Conservation (phyloP, 306 rosid species). For the Elaeagnus macrophylla region DNA sequence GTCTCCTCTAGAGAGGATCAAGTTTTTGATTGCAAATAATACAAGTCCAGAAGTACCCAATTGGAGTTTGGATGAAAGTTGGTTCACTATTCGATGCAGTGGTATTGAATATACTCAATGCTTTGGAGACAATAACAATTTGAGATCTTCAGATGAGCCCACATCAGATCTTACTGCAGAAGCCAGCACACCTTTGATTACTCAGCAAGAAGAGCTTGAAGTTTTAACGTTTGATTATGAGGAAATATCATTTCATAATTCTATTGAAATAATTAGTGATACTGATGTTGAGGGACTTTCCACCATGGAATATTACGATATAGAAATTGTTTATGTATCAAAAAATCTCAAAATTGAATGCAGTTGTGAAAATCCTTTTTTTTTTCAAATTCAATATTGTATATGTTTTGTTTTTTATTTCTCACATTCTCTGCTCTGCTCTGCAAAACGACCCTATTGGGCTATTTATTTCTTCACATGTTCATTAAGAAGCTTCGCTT, state of each 20-base stretch:
- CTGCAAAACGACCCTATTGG: no score
- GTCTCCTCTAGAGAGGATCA: slow-evolving; percentile 29
- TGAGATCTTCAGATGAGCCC: slow-evolving; percentile 3
- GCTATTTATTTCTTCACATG: no score
- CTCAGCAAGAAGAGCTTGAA: slow-evolving; percentile 7
- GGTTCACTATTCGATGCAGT: slow-evolving; percentile 36
- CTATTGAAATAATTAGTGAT: background rate
- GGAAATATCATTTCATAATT: slow-evolving; percentile 7
- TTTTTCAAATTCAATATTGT: no score
- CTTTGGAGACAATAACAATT: background rate
- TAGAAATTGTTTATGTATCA: slow-evolving; percentile 1
- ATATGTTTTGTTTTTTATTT: no score
- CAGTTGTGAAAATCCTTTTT: no score
- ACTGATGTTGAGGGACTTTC: slow-evolving; percentile 6
- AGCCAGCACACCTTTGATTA: background rate
- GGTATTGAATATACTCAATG: slow-evolving; percentile 2
- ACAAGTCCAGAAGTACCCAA: slow-evolving; percentile 6
- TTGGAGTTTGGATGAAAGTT: slow-evolving; percentile 29
- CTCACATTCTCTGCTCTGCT: no score
- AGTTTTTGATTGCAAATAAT: slow-evolving; percentile 17
- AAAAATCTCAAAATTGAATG: no score
- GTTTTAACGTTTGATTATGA: slow-evolving; percentile 9
- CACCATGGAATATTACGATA: slow-evolving; percentile 1
- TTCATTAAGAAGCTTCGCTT: no score
- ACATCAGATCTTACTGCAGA: background rate